Evolutionary conservation across 1,284 basidiomycete species (phyloP).

Genomic region (Mycosarcoma mackinlayi): DNA sequence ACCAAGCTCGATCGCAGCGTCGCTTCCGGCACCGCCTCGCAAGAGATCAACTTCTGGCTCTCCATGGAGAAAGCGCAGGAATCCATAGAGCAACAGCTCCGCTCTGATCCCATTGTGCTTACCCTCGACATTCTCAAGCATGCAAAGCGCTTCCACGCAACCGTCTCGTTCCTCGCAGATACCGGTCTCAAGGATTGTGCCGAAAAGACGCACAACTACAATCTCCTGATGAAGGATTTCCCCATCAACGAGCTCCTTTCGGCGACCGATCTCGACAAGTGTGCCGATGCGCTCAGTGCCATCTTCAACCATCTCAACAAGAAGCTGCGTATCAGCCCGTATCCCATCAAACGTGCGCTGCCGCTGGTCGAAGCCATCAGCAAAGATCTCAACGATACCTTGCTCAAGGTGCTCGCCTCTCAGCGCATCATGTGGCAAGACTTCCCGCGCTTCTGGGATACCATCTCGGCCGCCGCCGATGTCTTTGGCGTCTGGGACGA

Average conservation of each 20-base stretch:
- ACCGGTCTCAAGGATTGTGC: conserved; percentile 83
- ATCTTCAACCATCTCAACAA: conserved; percentile 96
- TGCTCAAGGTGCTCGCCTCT: conserved; percentile 87
- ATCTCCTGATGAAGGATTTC: conserved; percentile 98
- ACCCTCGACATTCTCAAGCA: conserved; percentile 95
- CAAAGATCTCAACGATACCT: conserved; percentile 93
- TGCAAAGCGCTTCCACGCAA: conserved; percentile 96
- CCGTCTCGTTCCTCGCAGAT: conserved; percentile 96
- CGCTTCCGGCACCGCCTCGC: conserved; percentile 92
- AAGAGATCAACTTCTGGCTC: conserved; percentile 99
- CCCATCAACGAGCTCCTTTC: conserved; percentile 95
- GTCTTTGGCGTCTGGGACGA: conserved; percentile 98
- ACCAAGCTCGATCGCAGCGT: conserved; percentile 92
- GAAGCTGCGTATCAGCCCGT: conserved; percentile 83
- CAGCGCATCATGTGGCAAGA: conserved; percentile 92
- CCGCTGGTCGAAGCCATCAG: conserved; percentile 98
- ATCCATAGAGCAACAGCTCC: conserved; percentile 88
- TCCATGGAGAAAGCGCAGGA: conserved; percentile 92
- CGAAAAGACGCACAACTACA: conserved; percentile 74
- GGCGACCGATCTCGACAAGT: conserved; percentile 93
- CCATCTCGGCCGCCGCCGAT: conserved; percentile 79
- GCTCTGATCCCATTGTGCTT: conserved; percentile 87
- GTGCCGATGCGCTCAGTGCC: conserved; percentile 84
- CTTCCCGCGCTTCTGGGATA: conserved; percentile 90
- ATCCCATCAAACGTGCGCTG: conserved; percentile 92